Evolutionary conservation across 768 basidiomycete species (phyloP), one percentile per base, ranked within the genome.

Genomic region (Pulveroboletus sp.): DNA sequence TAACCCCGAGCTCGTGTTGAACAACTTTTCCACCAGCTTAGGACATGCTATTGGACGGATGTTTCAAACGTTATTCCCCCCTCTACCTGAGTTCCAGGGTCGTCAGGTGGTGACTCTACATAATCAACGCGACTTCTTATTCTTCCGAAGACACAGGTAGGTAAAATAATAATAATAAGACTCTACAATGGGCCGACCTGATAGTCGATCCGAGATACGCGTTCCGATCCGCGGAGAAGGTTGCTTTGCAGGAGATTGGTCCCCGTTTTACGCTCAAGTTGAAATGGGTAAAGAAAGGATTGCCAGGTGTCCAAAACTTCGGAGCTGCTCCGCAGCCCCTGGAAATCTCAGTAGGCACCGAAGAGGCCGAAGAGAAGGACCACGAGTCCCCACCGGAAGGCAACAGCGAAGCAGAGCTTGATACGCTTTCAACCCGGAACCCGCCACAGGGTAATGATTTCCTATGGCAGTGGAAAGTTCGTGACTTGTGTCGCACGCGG

Each of bases 91-190:
- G 65, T 97, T 96, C 63, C 86, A 93, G 70, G 96, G 96, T 29
- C 75, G 96, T 26, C 96, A 99, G 68, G 94, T 97, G 10, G 94
- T 98, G 12, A 96, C 95, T 3, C 75, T 98, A 17, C 96, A 98
- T 64, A 97, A 97, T 63, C 93, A 96, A 66, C 82, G 96, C 40
- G 96, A 99, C 72, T 99, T 98, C 70, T 71, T 99, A 49, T 99
- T 99, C 74, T 95, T 99, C 75, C 76, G 96, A 55, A 77, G 96
- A 50, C 96, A 98, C 74, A 81, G 96, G 85, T 95, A 51, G 45
- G 80, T n/a, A n/a, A n/a, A n/a, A n/a, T n/a, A n/a, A n/a, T n/a
- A n/a, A n/a, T n/a, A n/a, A n/a, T n/a, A n/a, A n/a, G 32, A 29
- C 7, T 44, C 1, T 29, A 7, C 39, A 8, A 40, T 49, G 24